These are phyloP conservation scores for Colletotrichum eleusines DNA, from an alignment of 2,329 filamentous ascomycete genomes.

Conservation along the genomic window DNA sequence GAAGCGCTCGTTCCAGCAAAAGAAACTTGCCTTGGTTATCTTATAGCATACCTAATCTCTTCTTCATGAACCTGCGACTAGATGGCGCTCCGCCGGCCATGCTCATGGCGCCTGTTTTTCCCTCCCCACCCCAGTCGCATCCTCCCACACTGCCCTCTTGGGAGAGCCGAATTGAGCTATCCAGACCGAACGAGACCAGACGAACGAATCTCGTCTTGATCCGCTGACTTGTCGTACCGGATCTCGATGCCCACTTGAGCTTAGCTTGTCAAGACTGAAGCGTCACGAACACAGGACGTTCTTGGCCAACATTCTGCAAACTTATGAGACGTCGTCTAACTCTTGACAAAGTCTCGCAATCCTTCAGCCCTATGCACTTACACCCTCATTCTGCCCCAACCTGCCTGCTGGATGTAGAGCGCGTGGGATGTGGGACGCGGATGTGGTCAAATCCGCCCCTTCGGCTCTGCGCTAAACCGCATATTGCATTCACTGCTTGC, in stretches of 20 bases:
- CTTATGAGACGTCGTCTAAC: conserved; percentile 22
- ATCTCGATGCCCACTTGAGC: background rate
- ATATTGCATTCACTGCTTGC: conserved; percentile 16
- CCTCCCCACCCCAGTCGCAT: conserved; percentile 4
- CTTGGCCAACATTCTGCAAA: conserved; percentile 6
- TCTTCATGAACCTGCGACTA: conserved; percentile 4
- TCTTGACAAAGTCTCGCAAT: conserved; percentile 24
- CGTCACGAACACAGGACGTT: background rate
- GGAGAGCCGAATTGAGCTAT: conserved; percentile 9
- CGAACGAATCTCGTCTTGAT: background rate
- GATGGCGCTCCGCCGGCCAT: conserved; percentile 10
- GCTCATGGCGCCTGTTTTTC: background rate
- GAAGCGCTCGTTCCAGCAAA: background rate
- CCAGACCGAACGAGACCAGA: conserved; percentile 1
- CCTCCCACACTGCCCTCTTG: conserved; percentile 18
- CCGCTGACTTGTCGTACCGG: background rate
- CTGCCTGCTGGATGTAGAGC: conserved; percentile 16
- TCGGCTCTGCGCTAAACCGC: conserved; percentile 33
- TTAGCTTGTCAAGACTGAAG: conserved; percentile 5
- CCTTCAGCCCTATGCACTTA: conserved; percentile 38
- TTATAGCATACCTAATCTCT: conserved; percentile 28
- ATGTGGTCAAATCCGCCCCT: conserved; percentile 27
- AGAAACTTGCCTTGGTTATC: conserved; percentile 28
- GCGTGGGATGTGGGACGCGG: conserved; percentile 18
- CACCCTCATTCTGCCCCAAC: conserved; percentile 13